Evolutionary conservation across 768 basidiomycete species (phyloP), one percentile per base, ranked within the genome.

Genomic region (Exidia glandulosa): DNA sequence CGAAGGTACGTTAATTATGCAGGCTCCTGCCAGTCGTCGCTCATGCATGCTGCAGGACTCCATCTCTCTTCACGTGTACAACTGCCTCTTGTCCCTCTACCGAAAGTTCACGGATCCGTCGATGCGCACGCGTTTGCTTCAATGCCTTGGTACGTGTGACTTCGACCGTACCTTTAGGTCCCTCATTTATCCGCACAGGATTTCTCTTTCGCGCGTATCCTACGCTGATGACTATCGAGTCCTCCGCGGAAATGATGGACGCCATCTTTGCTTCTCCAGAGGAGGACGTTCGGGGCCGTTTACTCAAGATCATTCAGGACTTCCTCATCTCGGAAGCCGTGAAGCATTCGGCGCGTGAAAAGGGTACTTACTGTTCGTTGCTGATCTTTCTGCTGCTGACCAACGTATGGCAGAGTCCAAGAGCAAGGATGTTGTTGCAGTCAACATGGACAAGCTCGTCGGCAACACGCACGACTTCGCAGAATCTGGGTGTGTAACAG

Each of bases 401-500:
- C 29, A 13, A 5, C 10, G 14, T 29, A 9, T 32, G 6, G 19
- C 48, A 56, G 34, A 57, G 41, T 62, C 79, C 74, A 81, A 68
- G 70, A 61, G 68, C 32, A 83, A 81, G 61, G 72, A 71, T n/a
- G 47, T 59, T 3, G 77, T 76, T 12, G 56, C 6, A 76, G 84
- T 97, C 57, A 84, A 94, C 66, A 94, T 99, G 86, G 87, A 88
- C 0, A 92, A 96, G 66, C 77, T 99, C 9, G 88, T 98, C 3
- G 96, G 96, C 0, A 94, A 95, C 66, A 93, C 93, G 0, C 88
- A 93, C 66, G 92, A 88, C 1, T 95, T 98, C 69, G 93, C 95
- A 0, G 96, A 98, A 66, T 97, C 95, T 5, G 94, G 94, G 96
- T 97, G 72, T 55, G 7, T 32, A 4, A 1, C 32, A 19, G 27